Evolutionary conservation across 768 basidiomycete genomes (phyloP).

Genomic region (Lentinula raphanica): DNA sequence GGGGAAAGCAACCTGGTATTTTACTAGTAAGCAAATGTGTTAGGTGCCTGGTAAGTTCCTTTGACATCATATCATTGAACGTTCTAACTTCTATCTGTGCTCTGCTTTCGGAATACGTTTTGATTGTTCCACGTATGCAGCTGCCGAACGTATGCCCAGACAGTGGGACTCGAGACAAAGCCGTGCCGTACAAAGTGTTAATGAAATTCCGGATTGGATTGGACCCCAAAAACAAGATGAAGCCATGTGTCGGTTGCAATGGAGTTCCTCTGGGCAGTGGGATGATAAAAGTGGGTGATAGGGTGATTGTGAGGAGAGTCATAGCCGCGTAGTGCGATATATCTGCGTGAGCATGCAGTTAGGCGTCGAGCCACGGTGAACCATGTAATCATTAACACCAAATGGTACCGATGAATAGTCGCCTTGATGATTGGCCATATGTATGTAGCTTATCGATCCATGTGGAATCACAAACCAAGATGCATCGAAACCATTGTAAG

Average conservation of each 20-base stretch:
- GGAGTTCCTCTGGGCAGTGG: constrained; percentile 49
- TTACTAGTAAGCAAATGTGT: constrained; percentile 63
- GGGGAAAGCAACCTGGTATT: constrained; percentile 26
- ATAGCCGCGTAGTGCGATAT: constrained; percentile 1
- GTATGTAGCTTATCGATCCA: not conserved
- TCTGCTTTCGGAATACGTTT: not conserved
- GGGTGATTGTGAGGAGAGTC: constrained; percentile 44
- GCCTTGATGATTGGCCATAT: not conserved
- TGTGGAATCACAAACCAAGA: not conserved
- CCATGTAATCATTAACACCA: not conserved
- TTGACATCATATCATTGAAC: constrained; percentile 4
- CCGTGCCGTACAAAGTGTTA: constrained; percentile 71
- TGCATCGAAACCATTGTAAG: not conserved
- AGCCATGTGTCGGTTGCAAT: constrained; percentile 67
- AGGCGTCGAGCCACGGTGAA: not conserved
- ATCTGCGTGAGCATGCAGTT: not conserved
- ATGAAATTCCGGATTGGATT: constrained; percentile 67
- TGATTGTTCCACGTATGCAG: constrained; percentile 27
- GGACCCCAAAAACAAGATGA: constrained; percentile 41
- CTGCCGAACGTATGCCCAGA: constrained; percentile 67
- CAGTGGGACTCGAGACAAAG: constrained; percentile 61
- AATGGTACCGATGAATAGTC: not conserved
- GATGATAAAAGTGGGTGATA: constrained; percentile 56
- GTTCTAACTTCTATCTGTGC: not conserved
- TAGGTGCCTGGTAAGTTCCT: constrained; percentile 59